Evolutionary conservation across 2,329 filamentous ascomycete species (phyloP).

Genomic region (Hypoxylon sp.): DNA sequence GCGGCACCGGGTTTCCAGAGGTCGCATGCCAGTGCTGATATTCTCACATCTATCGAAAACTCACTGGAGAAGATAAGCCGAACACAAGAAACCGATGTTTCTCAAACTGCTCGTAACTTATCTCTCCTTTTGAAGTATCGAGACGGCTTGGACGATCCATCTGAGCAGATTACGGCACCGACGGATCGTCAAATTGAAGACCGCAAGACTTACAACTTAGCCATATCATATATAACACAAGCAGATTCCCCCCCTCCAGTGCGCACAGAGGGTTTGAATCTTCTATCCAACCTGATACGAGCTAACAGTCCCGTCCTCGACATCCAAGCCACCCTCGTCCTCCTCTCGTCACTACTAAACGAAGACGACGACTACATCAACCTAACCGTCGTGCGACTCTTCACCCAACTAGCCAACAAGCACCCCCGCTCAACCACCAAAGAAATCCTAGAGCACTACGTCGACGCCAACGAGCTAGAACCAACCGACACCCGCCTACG

Average conservation of each 20-base stretch:
- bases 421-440: slow-evolving; percentile 69
- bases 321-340: slow-evolving; percentile 69
- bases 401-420: slow-evolving; percentile 66
- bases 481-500: slow-evolving; percentile 71
- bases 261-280: slow-evolving; percentile 69
- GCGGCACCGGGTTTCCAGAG: slow-evolving; percentile 65
- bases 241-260: slow-evolving; percentile 71
- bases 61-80: slow-evolving; percentile 57
- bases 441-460: slow-evolving; percentile 72
- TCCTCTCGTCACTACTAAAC: slow-evolving; percentile 70
- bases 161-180: slow-evolving; percentile 50
- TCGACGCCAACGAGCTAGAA: slow-evolving; percentile 68
- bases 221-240: slow-evolving; percentile 69
- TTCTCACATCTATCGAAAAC: slow-evolving; percentile 57
- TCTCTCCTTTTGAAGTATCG: slow-evolving; percentile 64
- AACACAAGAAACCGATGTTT: slow-evolving; percentile 52
- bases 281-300: slow-evolving; percentile 66
- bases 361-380: slow-evolving; percentile 78
- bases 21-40: slow-evolving; percentile 52
- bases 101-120: slow-evolving; percentile 65
- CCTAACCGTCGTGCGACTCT: slow-evolving; percentile 70
- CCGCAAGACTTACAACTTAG: slow-evolving; percentile 67
- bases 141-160: slow-evolving; percentile 59
- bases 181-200: slow-evolving; percentile 65
- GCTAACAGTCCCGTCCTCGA: slow-evolving; percentile 67